Evolutionary conservation across 495 filamentous ascomycete species (phyloP).

Genomic region (Penicillium diatomitis): DNA sequence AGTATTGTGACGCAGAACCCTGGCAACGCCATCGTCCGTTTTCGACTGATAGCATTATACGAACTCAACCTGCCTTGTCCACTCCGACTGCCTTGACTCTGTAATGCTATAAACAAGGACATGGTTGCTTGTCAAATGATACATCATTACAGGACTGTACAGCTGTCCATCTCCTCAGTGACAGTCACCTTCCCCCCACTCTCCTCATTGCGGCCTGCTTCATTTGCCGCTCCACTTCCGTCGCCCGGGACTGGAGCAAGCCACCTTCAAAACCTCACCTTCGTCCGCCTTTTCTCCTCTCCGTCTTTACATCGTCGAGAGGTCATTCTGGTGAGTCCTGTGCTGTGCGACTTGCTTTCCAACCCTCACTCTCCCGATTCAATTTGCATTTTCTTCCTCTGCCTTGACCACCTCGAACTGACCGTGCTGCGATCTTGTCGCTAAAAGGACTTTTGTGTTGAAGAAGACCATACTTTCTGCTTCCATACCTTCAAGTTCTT

Average conservation of each 20-base stretch:
- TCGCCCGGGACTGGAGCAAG: constrained; percentile 1
- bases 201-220: constrained; percentile 13
- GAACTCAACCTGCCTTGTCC: too few relatives aligned
- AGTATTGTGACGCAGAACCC: too few relatives aligned
- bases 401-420: too few relatives aligned
- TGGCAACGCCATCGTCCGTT: too few relatives aligned
- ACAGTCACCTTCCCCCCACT: constrained; percentile 8
- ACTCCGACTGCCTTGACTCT: too few relatives aligned
- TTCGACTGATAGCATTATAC: too few relatives aligned
- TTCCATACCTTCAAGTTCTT: background rate
- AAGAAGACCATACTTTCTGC: background rate
- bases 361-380: background rate
- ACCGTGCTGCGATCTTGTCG: too few relatives aligned
- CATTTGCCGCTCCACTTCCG: constrained; percentile 9
- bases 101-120: too few relatives aligned
- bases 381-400: too few relatives aligned
- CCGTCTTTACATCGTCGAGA: background rate
- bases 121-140: too few relatives aligned
- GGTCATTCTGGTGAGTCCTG: constrained; percentile 3
- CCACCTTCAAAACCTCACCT: constrained; percentile 10
- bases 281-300: constrained; percentile 1
- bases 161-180: background rate
- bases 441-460: background rate
- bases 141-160: too few relatives aligned
- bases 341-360: background rate